A percentile compares a stretch with the other conserved stretches of the same genome.
Conservation (phyloP, 176 grass and related monocot genomes). For the Puccinellia tenuiflora region DNA sequence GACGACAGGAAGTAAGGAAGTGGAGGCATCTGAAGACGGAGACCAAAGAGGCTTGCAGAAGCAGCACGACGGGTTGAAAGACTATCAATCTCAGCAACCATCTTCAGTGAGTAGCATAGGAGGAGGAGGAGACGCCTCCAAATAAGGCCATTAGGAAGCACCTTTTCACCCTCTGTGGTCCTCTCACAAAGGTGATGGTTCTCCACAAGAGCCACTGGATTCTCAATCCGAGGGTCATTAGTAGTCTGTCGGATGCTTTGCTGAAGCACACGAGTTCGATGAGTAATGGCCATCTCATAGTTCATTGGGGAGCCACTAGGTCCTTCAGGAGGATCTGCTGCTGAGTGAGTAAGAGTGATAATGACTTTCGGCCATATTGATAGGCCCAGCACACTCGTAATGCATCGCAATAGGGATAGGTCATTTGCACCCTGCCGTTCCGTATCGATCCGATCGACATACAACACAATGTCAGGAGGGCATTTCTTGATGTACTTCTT, state of each 20-base stretch:
- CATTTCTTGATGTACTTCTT: constrained; percentile 74
- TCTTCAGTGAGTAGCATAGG: constrained; percentile 77
- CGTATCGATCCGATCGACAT: constrained; percentile 82
- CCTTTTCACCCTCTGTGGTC: constrained; percentile 63
- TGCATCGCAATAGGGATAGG: constrained; percentile 48
- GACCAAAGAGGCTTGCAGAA: constrained; percentile 45
- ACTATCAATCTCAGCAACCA: constrained; percentile 56
- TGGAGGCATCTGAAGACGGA: constrained; percentile 37
- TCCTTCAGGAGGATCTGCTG: constrained; percentile 66
- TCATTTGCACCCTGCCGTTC: constrained; percentile 52
- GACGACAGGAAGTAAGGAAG: constrained; percentile 76
- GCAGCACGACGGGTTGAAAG: constrained; percentile 43
- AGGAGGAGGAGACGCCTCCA: constrained; percentile 80
- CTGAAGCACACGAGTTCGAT: constrained; percentile 55
- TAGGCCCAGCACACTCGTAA: constrained; percentile 66
- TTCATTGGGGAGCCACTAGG: constrained; percentile 61
- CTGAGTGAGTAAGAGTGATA: constrained; percentile 77
- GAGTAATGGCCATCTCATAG: constrained; percentile 55
- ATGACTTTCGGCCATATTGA: constrained; percentile 69
- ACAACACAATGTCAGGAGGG: constrained; percentile 74
- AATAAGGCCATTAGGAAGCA: constrained; percentile 77
- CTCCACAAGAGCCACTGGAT: constrained; percentile 83
- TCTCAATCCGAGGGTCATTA: constrained; percentile 51
- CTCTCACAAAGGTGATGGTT: constrained; percentile 75
- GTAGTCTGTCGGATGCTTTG: constrained; percentile 59